Base-by-base conservation (phyloP, 345 rosid species). In the Euphorbia tirucalli region DNA sequence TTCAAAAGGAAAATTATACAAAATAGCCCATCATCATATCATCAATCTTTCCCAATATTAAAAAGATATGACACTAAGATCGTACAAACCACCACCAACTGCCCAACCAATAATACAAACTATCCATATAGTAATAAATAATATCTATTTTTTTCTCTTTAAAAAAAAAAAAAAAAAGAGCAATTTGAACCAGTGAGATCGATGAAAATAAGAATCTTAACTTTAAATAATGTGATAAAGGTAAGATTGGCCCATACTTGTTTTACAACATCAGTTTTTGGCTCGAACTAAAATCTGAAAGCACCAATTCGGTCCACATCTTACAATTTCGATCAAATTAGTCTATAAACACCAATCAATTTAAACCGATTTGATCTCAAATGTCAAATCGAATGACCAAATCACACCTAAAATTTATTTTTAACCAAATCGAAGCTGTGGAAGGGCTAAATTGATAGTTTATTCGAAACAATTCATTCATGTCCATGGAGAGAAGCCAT, bases 401-500 rank as follows among this genome's bases (percentile, higher is more conserved):
- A 35, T 35, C n/a, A n/a, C n/a, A n/a, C n/a, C n/a, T n/a, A n/a
- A n/a, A n/a, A n/a, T n/a, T n/a, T n/a, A n/a, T n/a, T n/a, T n/a
- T n/a, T n/a, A n/a, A n/a, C n/a, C n/a, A n/a, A n/a, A n/a, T n/a
- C n/a, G n/a, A n/a, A n/a, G n/a, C n/a, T n/a, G n/a, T n/a, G n/a
- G n/a, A n/a, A n/a, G n/a, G n/a, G n/a, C n/a, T n/a, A n/a, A n/a
- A n/a, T n/a, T n/a, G n/a, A n/a, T n/a, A n/a, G n/a, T n/a, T n/a
- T n/a, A n/a, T n/a, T n/a, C n/a, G 7, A 35, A 35, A 3, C 2
- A 15, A 13, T 46, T 56, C 28, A 76, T 19, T 71, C 83, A 68
- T 83, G 84, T 61, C 80, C 88, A 60, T 86, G 88, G 66, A 76
- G 15, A 15, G 86, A 74, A 44, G 86, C 79, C 69, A 79, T 77